These are phyloP conservation scores for Neurospora sp. DNA, from an alignment of 495 filamentous ascomycete genomes.

Conservation along the genomic window DNA sequence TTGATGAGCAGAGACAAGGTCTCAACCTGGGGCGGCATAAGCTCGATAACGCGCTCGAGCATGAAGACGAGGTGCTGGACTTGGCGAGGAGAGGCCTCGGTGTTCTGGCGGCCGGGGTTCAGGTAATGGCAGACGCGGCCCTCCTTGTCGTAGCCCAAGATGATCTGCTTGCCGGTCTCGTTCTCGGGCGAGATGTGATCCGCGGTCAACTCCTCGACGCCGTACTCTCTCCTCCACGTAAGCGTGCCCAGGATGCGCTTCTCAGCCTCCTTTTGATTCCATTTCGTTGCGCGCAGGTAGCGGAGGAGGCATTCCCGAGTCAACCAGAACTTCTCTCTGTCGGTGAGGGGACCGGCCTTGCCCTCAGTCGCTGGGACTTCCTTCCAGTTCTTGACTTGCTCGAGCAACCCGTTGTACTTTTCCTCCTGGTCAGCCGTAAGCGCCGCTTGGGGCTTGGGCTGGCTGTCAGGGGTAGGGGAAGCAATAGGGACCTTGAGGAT, in stretches of 20 bases:
- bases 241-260: slow-evolving; percentile 71
- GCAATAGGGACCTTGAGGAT: slow-evolving; percentile 59
- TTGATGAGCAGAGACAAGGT: slow-evolving; percentile 77
- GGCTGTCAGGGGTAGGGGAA: slow-evolving; percentile 45
- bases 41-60: slow-evolving; percentile 79
- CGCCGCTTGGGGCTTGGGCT: slow-evolving; percentile 38
- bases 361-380: slow-evolving; percentile 57
- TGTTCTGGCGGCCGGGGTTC: slow-evolving; percentile 84
- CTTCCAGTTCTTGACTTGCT: slow-evolving; percentile 56
- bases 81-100: slow-evolving; percentile 76
- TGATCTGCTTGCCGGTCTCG: slow-evolving; percentile 88
- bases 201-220: slow-evolving; percentile 57
- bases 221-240: slow-evolving; percentile 83
- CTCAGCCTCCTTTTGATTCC: slow-evolving; percentile 65
- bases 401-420: slow-evolving; percentile 71
- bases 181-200: slow-evolving; percentile 87
- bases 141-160: slow-evolving; percentile 78
- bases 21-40: slow-evolving; percentile 81
- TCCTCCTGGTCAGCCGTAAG: slow-evolving; percentile 69
- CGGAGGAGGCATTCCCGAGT: slow-evolving; percentile 86
- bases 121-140: slow-evolving; percentile 81
- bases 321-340: slow-evolving; percentile 78
- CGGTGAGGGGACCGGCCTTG: slow-evolving; percentile 55
- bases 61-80: slow-evolving; percentile 92
- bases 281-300: slow-evolving; percentile 89